Conservation (phyloP, 768 basidiomycete species). For the Gloeopeniophorella convolvens region DNA sequence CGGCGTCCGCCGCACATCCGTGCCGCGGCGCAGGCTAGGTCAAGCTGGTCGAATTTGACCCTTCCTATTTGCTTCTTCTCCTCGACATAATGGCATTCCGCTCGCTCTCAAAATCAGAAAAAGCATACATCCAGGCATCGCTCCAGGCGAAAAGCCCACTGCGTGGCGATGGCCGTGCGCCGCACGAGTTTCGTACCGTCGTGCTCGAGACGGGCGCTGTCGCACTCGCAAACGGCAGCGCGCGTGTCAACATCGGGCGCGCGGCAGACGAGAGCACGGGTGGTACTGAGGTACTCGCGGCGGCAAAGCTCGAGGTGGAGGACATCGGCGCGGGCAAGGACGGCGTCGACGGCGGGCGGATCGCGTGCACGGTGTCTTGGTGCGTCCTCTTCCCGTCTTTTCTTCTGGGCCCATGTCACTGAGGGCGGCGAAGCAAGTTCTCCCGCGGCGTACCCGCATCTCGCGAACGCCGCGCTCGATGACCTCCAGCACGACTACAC, state of each 20-base stretch:
- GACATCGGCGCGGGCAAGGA: conserved; percentile 35
- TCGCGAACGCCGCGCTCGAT: conserved; percentile 57
- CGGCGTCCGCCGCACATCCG: no score
- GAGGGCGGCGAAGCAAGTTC: conserved; percentile 50
- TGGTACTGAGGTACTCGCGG: conserved; percentile 75
- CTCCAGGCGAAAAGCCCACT: conserved; percentile 51
- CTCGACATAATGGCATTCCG: conserved; percentile 22
- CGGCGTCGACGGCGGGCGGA: conserved; percentile 50
- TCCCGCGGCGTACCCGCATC: conserved; percentile 70
- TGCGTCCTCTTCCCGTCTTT: conserved; percentile 34
- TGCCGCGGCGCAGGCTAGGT: no score
- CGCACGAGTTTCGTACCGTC: conserved; percentile 61
- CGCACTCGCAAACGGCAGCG: conserved; percentile 82
- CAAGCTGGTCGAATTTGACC: conserved; percentile 24
- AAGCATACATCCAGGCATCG: conserved; percentile 65
- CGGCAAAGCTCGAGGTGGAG: conserved; percentile 76
- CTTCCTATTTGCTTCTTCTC: conserved; percentile 19
- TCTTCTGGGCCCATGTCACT: conserved; percentile 4
- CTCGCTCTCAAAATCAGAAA: conserved; percentile 68
- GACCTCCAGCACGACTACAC: conserved; percentile 74
- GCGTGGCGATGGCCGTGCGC: conserved; percentile 70
- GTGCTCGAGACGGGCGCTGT: conserved; percentile 72
- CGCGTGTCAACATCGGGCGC: conserved; percentile 63
- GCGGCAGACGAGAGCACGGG: conserved; percentile 47
- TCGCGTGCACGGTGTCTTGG: conserved; percentile 73